Conservation (phyloP, 75 land plant species). For the Ceratopteris richardii region DNA sequence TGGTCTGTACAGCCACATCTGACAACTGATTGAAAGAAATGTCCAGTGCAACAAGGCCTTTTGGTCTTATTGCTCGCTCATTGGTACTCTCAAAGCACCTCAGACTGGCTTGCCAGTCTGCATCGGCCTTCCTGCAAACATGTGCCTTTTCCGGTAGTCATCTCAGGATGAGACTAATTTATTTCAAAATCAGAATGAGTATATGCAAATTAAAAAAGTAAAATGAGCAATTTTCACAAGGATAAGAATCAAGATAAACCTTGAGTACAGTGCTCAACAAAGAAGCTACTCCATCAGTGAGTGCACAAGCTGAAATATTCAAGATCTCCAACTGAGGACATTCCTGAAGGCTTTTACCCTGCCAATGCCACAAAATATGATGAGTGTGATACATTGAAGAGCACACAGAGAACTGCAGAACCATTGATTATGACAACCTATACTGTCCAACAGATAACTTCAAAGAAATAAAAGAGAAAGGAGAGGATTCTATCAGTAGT, state of each 20-base stretch:
- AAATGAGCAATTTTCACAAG: no score
- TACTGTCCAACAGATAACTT: no score
- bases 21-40: constrained; percentile 21
- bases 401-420: no score
- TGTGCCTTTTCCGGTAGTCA: constrained; percentile 5
- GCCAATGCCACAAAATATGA: neutral
- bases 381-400: no score
- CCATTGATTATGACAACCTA: no score
- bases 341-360: constrained; percentile 18
- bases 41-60: constrained; percentile 25
- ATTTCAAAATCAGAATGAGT: no score
- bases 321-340: constrained; percentile 21
- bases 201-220: no score
- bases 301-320: constrained; percentile 23
- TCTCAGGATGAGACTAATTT: constrained; percentile 1
- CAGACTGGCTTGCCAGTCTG: constrained; percentile 29
- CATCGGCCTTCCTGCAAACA: constrained; percentile 16
- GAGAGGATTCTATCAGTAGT: no score
- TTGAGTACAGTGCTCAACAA: constrained; percentile 14
- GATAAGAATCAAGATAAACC: no score
- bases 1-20: constrained; percentile 9
- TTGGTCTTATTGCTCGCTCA: neutral
- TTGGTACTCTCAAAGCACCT: constrained; percentile 3
- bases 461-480: no score
- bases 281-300: constrained; percentile 17